Evolutionary conservation across 2,329 filamentous ascomycete species (phyloP).

Genomic region (Colletotrichum sp.): DNA sequence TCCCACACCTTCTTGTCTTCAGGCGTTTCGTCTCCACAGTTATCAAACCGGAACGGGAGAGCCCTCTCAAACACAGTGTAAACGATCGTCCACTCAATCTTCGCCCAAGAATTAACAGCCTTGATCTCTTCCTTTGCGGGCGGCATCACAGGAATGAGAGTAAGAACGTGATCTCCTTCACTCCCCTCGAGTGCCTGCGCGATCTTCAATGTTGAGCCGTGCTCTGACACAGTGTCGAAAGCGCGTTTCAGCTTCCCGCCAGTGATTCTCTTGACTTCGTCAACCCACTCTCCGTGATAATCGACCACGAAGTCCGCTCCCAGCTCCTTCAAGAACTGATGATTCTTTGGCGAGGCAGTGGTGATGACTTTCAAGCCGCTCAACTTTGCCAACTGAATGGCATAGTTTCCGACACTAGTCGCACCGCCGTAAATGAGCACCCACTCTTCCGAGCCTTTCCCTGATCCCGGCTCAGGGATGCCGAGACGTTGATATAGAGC

Average conservation of each 20-base stretch:
- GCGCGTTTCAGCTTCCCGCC: constrained; percentile 18
- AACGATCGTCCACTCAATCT: neutral
- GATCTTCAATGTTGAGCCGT: constrained; percentile 29
- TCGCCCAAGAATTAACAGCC: neutral
- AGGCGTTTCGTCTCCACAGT: neutral
- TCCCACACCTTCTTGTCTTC: constrained; percentile 2
- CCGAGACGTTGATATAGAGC: neutral
- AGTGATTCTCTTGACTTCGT: constrained; percentile 17
- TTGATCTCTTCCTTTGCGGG: neutral
- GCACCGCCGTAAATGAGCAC: constrained; percentile 29
- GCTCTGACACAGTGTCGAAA: constrained; percentile 33
- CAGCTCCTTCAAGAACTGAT: constrained; percentile 38
- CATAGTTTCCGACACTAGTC: constrained; percentile 15
- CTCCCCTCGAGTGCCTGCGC: constrained; percentile 23
- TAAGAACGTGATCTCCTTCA: constrained; percentile 31
- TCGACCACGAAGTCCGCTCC: constrained; percentile 53
- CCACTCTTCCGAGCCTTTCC: neutral
- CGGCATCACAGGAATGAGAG: constrained; percentile 15
- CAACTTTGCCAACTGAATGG: neutral
- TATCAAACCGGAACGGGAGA: neutral
- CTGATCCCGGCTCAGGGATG: neutral
- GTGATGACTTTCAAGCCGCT: neutral
- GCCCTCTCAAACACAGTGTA: neutral
- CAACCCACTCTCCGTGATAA: constrained; percentile 35
- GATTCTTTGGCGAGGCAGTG: constrained; percentile 31